A percentile compares a stretch with the other conserved stretches of the same genome.
Evolutionary conservation across 306 rosid species (phyloP).

Genomic region (Lithocarpus polystachyus): DNA sequence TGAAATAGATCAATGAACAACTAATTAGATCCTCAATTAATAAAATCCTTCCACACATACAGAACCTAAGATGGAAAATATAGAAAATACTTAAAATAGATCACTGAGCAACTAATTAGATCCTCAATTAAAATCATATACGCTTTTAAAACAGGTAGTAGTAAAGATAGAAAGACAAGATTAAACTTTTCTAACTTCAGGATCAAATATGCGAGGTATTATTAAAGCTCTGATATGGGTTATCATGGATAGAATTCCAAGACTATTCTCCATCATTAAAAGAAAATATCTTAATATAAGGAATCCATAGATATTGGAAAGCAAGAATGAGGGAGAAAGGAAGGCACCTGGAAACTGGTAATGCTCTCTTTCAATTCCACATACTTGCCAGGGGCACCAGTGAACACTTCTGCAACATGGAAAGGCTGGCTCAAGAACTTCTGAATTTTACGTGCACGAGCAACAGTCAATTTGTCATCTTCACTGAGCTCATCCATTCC

Average conservation of each 20-base stretch:
- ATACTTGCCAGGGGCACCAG: slow-evolving; percentile 98
- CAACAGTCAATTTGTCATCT: slow-evolving; percentile 94
- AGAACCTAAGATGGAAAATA: too few species aligned
- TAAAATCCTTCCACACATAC: too few species aligned
- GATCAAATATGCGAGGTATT: not conserved
- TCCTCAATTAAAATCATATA: not conserved
- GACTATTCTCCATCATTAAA: not conserved
- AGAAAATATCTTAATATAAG: too few species aligned
- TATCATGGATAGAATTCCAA: not conserved
- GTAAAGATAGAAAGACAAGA: not conserved
- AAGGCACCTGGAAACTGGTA: slow-evolving; percentile 78
- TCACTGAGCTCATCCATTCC: slow-evolving; percentile 99
- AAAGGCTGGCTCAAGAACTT: slow-evolving; percentile 95
- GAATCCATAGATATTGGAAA: too few species aligned
- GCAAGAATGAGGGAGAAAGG: not conserved
- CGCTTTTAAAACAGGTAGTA: not conserved
- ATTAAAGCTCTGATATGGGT: not conserved
- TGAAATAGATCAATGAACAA: not conserved
- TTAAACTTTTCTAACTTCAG: not conserved
- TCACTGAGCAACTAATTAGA: too few species aligned
- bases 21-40: not conserved
- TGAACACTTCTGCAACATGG: slow-evolving; percentile 99
- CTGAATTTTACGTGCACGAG: slow-evolving; percentile 91
- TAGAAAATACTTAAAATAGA: too few species aligned
- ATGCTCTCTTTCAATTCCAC: slow-evolving; percentile 92